Conservation (phyloP, 768 basidiomycete genomes). For the Pisolithus albus region DNA sequence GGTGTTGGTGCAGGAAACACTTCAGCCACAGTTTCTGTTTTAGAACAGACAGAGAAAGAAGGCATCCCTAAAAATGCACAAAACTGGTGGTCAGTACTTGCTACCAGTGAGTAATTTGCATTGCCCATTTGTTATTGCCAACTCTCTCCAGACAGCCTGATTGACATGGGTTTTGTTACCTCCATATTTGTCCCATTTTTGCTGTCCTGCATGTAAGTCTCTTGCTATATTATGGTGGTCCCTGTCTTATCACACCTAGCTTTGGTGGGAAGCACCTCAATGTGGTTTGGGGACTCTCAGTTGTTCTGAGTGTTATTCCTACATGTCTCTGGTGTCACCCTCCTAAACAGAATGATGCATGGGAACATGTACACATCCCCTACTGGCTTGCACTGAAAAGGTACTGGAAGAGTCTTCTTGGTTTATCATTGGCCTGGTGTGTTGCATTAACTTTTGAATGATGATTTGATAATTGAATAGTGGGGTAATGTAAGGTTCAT, state of each 20-base stretch:
- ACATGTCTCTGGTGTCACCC: slow-evolving; percentile 74
- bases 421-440: slow-evolving; percentile 72
- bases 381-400: slow-evolving; percentile 67
- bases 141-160: slow-evolving; percentile 59
- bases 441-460: slow-evolving; percentile 1
- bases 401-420: slow-evolving; percentile 68
- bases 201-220: slow-evolving; percentile 76
- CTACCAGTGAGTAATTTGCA: slow-evolving; percentile 60
- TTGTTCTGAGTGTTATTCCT: slow-evolving; percentile 79
- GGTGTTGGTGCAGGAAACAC: slow-evolving; percentile 89
- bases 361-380: slow-evolving; percentile 69
- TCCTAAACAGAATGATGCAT: slow-evolving; percentile 71
- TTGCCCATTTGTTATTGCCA: not conserved
- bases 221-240: not conserved
- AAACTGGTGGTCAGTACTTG: slow-evolving; percentile 79
- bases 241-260: slow-evolving; percentile 28
- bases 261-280: slow-evolving; percentile 75
- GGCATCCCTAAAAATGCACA: slow-evolving; percentile 73
- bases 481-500: slow-evolving; percentile 44
- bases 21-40: slow-evolving; percentile 80
- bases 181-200: slow-evolving; percentile 78
- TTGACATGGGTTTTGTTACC: slow-evolving; percentile 77
- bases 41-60: slow-evolving; percentile 84
- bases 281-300: slow-evolving; percentile 80
- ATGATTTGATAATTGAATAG: not conserved